Base-by-base conservation (phyloP, 768 basidiomycete species). In the Mycena leptocephala region DNA sequence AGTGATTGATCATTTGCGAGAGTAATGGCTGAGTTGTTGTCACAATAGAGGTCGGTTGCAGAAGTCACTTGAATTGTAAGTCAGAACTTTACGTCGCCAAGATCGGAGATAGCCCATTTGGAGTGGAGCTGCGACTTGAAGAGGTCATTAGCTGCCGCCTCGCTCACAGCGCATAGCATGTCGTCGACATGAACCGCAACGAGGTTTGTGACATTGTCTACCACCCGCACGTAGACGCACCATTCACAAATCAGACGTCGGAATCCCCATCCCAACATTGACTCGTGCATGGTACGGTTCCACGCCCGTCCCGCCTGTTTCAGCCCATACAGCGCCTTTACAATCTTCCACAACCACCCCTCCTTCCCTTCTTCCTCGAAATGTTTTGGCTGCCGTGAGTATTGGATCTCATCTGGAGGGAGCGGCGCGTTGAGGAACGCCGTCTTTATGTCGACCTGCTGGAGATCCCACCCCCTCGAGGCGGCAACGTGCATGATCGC, bases 1-100 rank as follows among this genome's bases (percentile, higher is more conserved):
- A 79, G 74, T 9, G 69, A 58, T 6, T 80, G 78, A 68, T 85
- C 81, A 20, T 77, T 58, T 0, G 79, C 58, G 13, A 82, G 55
- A 24, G 58, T 37, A 9, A 81, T 79, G 1, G 84, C 80, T 10
- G 55, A 53, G 61, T 56, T 74, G 51, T 81, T 80, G 73, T 81
- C 78, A n/a, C 37, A 67, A 18, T 33, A 53, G 1, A 81, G 16
- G 1, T 46, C 22, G 3, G 79, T 79, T 22, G 80, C 51, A 5
- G 13, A 46, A 8, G 24, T 28, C 7, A 78, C 62, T n/a, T 33
- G 18, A 14, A 78, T n/a, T 1, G 46, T 39, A 5, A 76, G 62
- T 30, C 53, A 55, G 26, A 6, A 55, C 16, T 55, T 55, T 11
- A 28, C 26, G n/a, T 28, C 26, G 53, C 53, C 53, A 22, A 55